Evolutionary conservation across 345 rosid species (phyloP), one percentile per base, ranked within the genome.

Genomic region (Ceriops zippeliana): DNA sequence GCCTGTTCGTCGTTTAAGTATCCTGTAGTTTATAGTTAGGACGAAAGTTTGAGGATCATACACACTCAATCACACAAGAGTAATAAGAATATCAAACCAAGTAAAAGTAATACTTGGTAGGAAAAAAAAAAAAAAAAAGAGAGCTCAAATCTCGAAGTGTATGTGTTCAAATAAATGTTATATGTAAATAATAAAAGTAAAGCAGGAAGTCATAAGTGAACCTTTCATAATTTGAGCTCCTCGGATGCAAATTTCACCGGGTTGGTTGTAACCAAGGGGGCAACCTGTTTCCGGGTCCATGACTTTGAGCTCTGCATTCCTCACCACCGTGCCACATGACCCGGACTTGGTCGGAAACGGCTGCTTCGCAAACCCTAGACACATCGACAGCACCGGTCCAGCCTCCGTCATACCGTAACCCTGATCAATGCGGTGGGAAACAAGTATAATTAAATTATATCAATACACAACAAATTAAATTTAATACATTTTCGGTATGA

Each of bases 401-500:
- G 98, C 98, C 73, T 93, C 98, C 19, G 98, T 93, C 98, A 93
- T 93, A 19, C 98, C 98, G 71, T 93, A 93, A 3, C 98, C 98
- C 98, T 90, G 62, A 49, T 56, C 30, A 56, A 20, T 21, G 26
- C 16, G 49, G 19, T 13, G 19, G 49, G 17, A 42, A 42, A 42
- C 5, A 42, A 42, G 49, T 15, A 42, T 2, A 13, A 42, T 42
- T 13, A 11, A 13, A 42, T 42, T 15, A 42, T 42, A 13, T 42
- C 17, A 17, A 11, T 9, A 2, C 15, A 42, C 2, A 42, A 11
- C 4, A 42, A 42, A 11, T 0, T 42, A 13, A 13, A 2, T 42
- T 42, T 42, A 17, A 13, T 11, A 13, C 49, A 13, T 42, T 42
- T 42, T 34, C 13, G 5, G 17, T 13, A 42, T 3, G 4, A 13